Conservation (phyloP, 2,329 filamentous ascomycete species). For the Cladobotryum mycophilum region DNA sequence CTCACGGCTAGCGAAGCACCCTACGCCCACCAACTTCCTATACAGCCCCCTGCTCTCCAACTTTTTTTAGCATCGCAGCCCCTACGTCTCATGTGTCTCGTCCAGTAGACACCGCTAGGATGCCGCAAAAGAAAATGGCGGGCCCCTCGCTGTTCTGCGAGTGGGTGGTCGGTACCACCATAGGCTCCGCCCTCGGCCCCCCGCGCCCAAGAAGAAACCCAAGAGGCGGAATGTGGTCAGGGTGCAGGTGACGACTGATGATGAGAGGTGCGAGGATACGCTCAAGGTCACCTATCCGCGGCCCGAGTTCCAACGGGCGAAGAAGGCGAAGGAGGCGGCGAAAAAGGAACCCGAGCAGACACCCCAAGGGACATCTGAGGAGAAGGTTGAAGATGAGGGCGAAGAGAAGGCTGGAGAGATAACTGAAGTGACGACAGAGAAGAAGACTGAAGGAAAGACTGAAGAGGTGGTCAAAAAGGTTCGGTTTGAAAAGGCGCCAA, state of each 20-base stretch:
- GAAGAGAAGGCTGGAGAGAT: slow-evolving; percentile 1
- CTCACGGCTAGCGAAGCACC: too few species aligned
- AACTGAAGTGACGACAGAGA: slow-evolving; percentile 1
- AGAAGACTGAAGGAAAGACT: slow-evolving; percentile 8
- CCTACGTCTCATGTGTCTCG: background rate
- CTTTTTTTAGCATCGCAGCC: too few species aligned
- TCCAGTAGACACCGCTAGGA: background rate
- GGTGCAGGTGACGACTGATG: slow-evolving; percentile 43
- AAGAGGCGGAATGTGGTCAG: slow-evolving; percentile 28
- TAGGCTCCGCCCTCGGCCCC: slow-evolving; percentile 25
- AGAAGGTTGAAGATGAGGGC: slow-evolving; percentile 9
- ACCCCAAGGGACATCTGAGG: slow-evolving; percentile 10
- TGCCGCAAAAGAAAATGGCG: slow-evolving; percentile 2
- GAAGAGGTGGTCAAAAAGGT: slow-evolving; percentile 33
- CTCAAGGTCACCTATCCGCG: slow-evolving; percentile 45
- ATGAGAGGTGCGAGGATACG: slow-evolving; percentile 44
- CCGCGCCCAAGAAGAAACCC: slow-evolving; percentile 15
- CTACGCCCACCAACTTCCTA: background rate
- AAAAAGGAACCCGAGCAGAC: background rate
- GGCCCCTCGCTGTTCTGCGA: slow-evolving; percentile 29
- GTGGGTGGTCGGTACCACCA: slow-evolving; percentile 34
- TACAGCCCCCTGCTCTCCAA: too few species aligned
- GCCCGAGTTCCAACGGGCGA: slow-evolving; percentile 17
- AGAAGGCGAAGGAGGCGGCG: background rate
- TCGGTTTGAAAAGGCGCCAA: slow-evolving; percentile 31